phyloP scores from a whole-genome alignment of 345 rosid genomes.

The Lumnitzera racemosa region DNA sequence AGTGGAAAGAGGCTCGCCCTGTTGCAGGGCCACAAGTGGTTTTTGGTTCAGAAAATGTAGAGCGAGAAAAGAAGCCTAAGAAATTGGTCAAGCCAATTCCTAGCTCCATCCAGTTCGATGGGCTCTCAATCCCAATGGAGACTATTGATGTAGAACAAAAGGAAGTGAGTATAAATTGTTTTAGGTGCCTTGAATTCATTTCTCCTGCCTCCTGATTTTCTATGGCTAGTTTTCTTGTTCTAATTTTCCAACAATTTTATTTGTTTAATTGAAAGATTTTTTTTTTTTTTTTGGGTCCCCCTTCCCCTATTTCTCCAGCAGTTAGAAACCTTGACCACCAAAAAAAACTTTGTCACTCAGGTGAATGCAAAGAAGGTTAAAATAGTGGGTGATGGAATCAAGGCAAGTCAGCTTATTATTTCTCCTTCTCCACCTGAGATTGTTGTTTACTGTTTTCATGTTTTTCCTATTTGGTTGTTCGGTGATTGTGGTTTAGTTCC shows the following conservation, averaged over 20 bases:
- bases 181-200: no score
- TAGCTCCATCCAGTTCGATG: conserved; percentile 29
- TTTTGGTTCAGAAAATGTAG: conserved; percentile 33
- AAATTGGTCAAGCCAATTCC: conserved; percentile 28
- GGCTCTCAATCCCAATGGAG: conserved; percentile 33
- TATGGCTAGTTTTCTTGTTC: not conserved
- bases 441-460: not conserved
- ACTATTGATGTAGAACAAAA: conserved; percentile 35
- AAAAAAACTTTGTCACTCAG: conserved; percentile 40
- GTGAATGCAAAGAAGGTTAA: conserved; percentile 56
- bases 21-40: conserved; percentile 32
- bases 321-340: conserved; percentile 47
- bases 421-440: not conserved
- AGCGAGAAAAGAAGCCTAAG: conserved; percentile 47
- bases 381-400: conserved; percentile 69
- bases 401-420: conserved; percentile 35
- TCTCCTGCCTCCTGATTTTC: not conserved
- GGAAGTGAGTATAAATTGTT: conserved; percentile 38
- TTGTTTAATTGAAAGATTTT: not conserved
- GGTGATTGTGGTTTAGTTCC: no score
- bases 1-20: conserved; percentile 29
- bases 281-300: no score
- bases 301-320: conserved; percentile 27
- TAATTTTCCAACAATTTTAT: not conserved
- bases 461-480: no score